Evolutionary conservation across 1,284 basidiomycete genomes (phyloP), one percentile per base, ranked within the genome.

Genomic region (Rhodotorula mucilaginosa): DNA sequence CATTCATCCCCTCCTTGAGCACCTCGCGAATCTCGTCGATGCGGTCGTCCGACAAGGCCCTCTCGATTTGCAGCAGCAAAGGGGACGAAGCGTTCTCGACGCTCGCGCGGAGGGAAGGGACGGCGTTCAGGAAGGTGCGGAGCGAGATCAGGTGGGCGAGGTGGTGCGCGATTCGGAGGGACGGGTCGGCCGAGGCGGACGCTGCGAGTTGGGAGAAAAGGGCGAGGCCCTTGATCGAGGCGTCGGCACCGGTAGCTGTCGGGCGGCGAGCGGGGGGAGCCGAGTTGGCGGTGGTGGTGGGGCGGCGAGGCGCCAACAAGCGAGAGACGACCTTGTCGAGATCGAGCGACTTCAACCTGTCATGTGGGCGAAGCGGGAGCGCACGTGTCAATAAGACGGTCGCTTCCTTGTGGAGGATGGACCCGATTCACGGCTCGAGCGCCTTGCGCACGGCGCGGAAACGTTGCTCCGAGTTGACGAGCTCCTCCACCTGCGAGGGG

Each of bases 281-380:
- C 54, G 54, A n/a, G 54, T 44, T 13, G 39, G 39, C 39, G 44
- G 23, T 13, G 44, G 23, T 13, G 44, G 23, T 15, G 57, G 57
- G 21, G 39, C 61, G 61, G 7, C 47, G 21, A 18, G 67, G 60
- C 19, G 68, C 21, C 64, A 72, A 67, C 29, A 79, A 56, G 57
- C 68, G 70, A 6, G 76, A 76, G 47, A 95, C 90, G 8, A 97
- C 83, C 79, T 91, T 93, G 80, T 97, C 95, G 39, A 95, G 85
- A 47, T 74, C 74, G 60, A 75, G 46, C 8, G 59, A 46, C 44
- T 70, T 72, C 59, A 74, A 68, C 5, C 72, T 73, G 63, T 26
- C 18, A 8, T 19, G 61, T 65, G 52, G 58, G 61, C 18, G 13
- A 31, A 7, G 3, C 5, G 12, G 29, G 8, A 29, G 16, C 15